Evolutionary conservation across 108 stramenopile genomes (phyloP), one percentile per base, ranked within the genome.

Genomic region (Pseudonitzschia pungens): DNA sequence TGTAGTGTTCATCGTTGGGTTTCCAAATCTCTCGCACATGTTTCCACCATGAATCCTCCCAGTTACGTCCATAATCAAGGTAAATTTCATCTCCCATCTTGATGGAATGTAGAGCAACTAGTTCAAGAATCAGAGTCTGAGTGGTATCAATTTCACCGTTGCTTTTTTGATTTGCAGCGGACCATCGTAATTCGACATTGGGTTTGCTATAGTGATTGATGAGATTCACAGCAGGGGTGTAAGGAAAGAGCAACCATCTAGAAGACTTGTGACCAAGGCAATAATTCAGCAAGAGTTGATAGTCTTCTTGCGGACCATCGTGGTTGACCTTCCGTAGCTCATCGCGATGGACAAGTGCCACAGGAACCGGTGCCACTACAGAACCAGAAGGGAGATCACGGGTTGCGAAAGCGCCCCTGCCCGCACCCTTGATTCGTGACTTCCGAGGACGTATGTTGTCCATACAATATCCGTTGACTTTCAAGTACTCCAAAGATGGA

Each of bases 221-320:
- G 22, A 86, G 78, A 78, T 89, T 87, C 12, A 86, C 70, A 48
- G 69, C 56, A 7, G 76, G 78, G 33, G 78, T 80, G 52, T 84
- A 89, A 0, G 92, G 92, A 76, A 80, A 87, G 16, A 93, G 71
- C 42, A 90, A 63, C 11, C 83, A 75, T 0, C 81, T 72, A 12
- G 92, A 89, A 44, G 89, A 80, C 0, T 51, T 24, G 62, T 89
- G 81, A 12, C 87, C 89, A 41, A 88, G 81, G 53, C 88, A 88
- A 75, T 93, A 93, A 78, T 93, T 93, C 72, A 87, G 55, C 24
- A 91, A 48, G 16, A 94, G 75, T 63, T 94, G 93, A 32, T 48
- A 12, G 83, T 50, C 29, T 26, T 45, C 0, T 51, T 48, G 43
- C 22, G 31, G 62, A 55, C 18, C 43, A 56, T 27, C n/a, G 51